These are phyloP conservation scores for Annulohypoxylon truncatum DNA, from an alignment of 2,329 filamentous ascomycete genomes.

Conservation along the genomic window DNA sequence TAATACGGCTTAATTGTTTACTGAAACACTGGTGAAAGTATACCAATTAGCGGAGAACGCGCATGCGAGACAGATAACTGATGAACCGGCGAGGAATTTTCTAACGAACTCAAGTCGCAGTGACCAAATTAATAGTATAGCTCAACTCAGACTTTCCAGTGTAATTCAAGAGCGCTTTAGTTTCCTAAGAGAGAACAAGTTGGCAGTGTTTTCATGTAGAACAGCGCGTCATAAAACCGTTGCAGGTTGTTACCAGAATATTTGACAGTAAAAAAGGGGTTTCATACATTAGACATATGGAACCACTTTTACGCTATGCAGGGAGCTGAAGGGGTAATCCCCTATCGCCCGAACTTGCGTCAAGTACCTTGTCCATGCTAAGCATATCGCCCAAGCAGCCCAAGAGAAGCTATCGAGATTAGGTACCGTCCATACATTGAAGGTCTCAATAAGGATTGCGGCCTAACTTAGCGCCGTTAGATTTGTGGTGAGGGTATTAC, in stretches of 20 bases:
- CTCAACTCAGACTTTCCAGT: not conserved
- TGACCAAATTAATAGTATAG: not conserved
- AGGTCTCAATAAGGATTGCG: not conserved
- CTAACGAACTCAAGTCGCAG: not conserved
- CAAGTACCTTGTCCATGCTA: not conserved
- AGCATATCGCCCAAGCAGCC: not conserved
- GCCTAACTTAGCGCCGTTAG: not conserved
- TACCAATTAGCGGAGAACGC: not conserved
- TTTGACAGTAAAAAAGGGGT: slow-evolving; percentile 1
- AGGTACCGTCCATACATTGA: not conserved
- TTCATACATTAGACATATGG: not conserved
- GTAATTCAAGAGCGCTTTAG: not conserved
- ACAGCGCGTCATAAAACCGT: slow-evolving; percentile 7
- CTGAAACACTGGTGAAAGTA: not conserved
- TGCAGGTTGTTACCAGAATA: not conserved
- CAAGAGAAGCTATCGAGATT: not conserved
- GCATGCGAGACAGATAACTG: not conserved
- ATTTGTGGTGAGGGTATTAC: not conserved
- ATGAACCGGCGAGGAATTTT: not conserved
- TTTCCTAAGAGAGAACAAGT: not conserved
- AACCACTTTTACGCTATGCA: slow-evolving; percentile 12
- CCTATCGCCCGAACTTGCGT: slow-evolving; percentile 7
- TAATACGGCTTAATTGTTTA: not conserved
- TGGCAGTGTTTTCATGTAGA: not conserved
- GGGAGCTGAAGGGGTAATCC: slow-evolving; percentile 10